Percentiles rank a stretch among this genome's conserved stretches.
Evolutionary conservation across 192 early-diverging fungal species (phyloP).

Genomic region (Podila epigama): DNA sequence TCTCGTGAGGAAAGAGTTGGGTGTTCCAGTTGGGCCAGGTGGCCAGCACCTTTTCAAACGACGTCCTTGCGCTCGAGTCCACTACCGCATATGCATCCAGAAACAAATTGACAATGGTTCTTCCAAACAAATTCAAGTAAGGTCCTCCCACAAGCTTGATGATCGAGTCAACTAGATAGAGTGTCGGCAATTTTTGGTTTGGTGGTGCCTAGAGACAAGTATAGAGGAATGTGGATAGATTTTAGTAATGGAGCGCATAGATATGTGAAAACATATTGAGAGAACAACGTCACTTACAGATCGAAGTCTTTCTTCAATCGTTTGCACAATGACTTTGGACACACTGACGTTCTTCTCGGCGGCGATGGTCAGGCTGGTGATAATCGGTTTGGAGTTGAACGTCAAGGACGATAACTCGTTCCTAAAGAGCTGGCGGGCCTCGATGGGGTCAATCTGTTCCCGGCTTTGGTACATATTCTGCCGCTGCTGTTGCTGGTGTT

Average conservation of each 20-base stretch:
- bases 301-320: constrained; percentile 68
- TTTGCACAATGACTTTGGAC: constrained; percentile 78
- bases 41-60: constrained; percentile 77
- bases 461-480: constrained; percentile 6
- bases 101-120: constrained; percentile 78
- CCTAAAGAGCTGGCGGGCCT: constrained; percentile 66
- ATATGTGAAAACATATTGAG: neutral
- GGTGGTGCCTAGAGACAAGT: constrained; percentile 71
- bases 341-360: constrained; percentile 76
- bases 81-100: constrained; percentile 78
- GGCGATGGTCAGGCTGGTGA: constrained; percentile 86
- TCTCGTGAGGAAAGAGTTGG: constrained; percentile 64
- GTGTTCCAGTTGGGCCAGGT: constrained; percentile 81
- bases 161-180: constrained; percentile 97
- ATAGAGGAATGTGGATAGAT: too few species aligned
- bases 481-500: neutral
- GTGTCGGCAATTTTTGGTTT: constrained; percentile 82
- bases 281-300: constrained; percentile 45
- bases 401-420: constrained; percentile 79
- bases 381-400: constrained; percentile 94
- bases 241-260: constrained; percentile 6
- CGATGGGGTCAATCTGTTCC: constrained; percentile 5
- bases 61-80: constrained; percentile 65
- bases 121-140: constrained; percentile 76
- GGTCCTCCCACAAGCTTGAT: constrained; percentile 89